phyloP scores from a whole-genome alignment of 2,329 filamentous ascomycete species.

The Cercospora sp. region DNA sequence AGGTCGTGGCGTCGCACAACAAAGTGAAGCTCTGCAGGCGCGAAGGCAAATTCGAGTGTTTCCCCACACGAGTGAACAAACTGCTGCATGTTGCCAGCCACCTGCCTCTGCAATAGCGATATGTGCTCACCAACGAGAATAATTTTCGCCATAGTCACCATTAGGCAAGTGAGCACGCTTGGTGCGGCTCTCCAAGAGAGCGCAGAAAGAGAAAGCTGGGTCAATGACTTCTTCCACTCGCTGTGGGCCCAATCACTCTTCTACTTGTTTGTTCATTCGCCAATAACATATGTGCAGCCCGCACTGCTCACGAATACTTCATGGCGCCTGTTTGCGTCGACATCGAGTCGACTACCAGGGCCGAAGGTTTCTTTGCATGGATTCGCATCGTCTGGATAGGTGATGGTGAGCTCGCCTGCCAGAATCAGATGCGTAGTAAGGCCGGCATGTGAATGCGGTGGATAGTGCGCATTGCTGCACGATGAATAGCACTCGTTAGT shows the following conservation, averaged over 20 bases:
- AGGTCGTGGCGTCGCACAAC: not conserved
- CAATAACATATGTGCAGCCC: constrained; percentile 57
- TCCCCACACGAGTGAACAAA: not conserved
- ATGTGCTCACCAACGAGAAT: not conserved
- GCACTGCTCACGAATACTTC: constrained; percentile 68
- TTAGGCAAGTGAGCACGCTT: not conserved
- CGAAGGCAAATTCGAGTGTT: not conserved
- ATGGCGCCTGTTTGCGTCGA: constrained; percentile 63
- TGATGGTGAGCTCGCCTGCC: constrained; percentile 64
- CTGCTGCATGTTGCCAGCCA: not conserved
- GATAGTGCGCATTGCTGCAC: constrained; percentile 65
- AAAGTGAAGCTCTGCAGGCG: not conserved
- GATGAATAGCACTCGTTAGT: not conserved
- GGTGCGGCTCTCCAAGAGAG: not conserved
- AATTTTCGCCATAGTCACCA: not conserved
- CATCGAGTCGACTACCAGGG: constrained; percentile 64
- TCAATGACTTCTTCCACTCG: not conserved
- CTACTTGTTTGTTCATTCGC: constrained; percentile 11
- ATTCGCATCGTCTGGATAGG: constrained; percentile 61
- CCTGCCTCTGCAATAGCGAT: not conserved
- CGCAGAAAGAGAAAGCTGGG: not conserved
- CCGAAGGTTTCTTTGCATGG: constrained; percentile 60
- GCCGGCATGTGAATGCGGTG: constrained; percentile 64
- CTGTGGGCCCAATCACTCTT: not conserved
- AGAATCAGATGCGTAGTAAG: constrained; percentile 71